phyloP scores from a whole-genome alignment of 306 rosid species.

The Cicer bijugum region DNA sequence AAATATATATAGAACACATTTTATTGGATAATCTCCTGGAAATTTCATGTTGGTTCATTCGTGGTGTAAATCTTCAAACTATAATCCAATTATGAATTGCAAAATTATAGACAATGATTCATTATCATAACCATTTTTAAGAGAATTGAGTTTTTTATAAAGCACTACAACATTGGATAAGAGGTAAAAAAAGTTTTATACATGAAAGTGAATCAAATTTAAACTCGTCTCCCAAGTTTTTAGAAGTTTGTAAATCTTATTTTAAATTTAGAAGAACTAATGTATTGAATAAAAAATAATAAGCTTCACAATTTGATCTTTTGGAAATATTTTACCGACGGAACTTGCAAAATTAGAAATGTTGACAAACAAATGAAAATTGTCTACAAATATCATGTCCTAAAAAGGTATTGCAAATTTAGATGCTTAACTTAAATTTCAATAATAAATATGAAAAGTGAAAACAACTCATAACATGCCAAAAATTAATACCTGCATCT shows the following conservation, averaged over 20 bases:
- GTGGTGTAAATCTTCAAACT: no score
- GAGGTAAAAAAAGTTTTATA: no score
- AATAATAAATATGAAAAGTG: not conserved
- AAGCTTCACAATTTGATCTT: no score
- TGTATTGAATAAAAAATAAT: not conserved
- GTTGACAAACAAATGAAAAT: not conserved
- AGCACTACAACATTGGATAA: no score
- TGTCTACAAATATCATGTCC: not conserved
- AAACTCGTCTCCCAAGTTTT: not conserved
- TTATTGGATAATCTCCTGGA: not conserved
- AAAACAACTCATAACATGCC: not conserved
- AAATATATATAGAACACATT: not conserved
- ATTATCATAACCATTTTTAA: no score
- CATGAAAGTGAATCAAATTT: no score
- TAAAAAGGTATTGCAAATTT: not conserved
- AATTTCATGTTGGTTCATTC: no score
- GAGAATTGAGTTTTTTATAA: no score
- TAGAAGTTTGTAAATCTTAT: not conserved
- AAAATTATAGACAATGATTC: no score
- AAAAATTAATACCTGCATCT: slow-evolving; percentile 35
- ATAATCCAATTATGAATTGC: no score
- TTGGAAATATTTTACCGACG: no score
- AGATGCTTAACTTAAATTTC: not conserved
- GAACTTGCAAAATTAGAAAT: not conserved
- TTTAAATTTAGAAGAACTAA: not conserved